phyloP scores from a whole-genome alignment of 768 basidiomycete genomes.

The Lactifluus piperatus region DNA sequence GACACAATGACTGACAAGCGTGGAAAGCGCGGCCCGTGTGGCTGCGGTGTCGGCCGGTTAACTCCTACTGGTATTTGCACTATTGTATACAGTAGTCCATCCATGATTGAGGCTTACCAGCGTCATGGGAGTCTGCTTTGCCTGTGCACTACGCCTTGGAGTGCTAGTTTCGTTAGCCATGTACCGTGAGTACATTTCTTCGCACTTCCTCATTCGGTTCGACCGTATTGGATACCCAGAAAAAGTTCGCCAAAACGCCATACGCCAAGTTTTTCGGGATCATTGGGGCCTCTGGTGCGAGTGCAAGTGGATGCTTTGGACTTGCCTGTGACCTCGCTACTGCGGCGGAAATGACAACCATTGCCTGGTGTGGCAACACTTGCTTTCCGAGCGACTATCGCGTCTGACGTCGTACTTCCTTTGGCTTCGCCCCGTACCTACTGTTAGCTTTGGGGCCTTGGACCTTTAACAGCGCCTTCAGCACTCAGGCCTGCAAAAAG shows the following conservation, averaged over 20 bases:
- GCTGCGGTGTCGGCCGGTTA: background rate
- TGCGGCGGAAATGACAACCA: background rate
- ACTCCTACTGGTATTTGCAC: no score
- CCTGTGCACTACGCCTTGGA: background rate
- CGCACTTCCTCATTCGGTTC: background rate
- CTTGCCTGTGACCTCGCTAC: background rate
- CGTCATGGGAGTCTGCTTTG: background rate
- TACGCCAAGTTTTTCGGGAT: background rate
- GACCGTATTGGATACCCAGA: background rate
- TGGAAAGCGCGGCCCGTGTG: background rate
- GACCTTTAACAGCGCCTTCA: background rate
- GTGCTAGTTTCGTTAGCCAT: background rate
- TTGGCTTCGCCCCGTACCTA: background rate
- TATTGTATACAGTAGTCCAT: no score
- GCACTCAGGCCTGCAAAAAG: background rate
- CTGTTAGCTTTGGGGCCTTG: background rate
- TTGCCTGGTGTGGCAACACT: background rate
- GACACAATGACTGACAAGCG: background rate
- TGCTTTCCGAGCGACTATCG: background rate
- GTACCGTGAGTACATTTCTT: background rate
- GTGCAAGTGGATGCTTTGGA: background rate
- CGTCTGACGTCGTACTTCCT: background rate
- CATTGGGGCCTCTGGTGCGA: background rate
- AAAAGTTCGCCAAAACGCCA: background rate
- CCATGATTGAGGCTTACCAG: no score